Evolutionary conservation across 441 rosid species (phyloP), one percentile per base, ranked within the genome.

Genomic region (Jatropha multifida): DNA sequence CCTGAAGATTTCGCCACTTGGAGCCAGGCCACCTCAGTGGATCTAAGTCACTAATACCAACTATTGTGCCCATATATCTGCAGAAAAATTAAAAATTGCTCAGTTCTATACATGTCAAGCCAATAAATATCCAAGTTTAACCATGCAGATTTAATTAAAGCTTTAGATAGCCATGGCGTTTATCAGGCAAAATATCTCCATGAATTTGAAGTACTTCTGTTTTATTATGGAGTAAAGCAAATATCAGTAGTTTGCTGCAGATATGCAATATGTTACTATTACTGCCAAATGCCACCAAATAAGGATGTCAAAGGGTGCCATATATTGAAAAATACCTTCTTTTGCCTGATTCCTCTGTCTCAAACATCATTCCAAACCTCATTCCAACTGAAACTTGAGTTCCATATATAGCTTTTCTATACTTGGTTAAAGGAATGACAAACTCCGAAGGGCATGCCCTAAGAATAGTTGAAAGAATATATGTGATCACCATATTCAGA

Each of bases 311-410:
- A 71, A 46, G 66, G 26, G 13, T 48, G 17, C 58, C 64, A 40
- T 27, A 13, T 71, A 41, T 54, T 5, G 27, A 71, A 79, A 60
- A 37, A 68, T 79, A 91, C 98, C 97, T 88, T 63, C 97, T 92
- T 75, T 93, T 95, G 58, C 93, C 92, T 0, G 98, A 92, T 78
- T 95, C 99, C 69, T 95, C 98, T 2, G 98, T 95, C 81, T 95
- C 99, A 82, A 93, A 95, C 99, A 95, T 93, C 99, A 93, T 95
- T 55, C 99, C 99, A 72, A 95, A 93, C 80, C 99, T 87, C 99
- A 95, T 95, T 61, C 99, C 97, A 77, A 85, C 88, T 4, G 99
- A 93, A 73, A 95, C 85, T 80, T 92, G 97, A 75, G 95, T 88
- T 14, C 96, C 99, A 55, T 83, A 90, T 54, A 95, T 89, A 15